Percentiles rank a stretch among this genome's conserved stretches.
These are phyloP conservation scores for Neopestalotiopsis rosae DNA, from an alignment of 2,329 filamentous ascomycete species.

Conservation along the genomic window DNA sequence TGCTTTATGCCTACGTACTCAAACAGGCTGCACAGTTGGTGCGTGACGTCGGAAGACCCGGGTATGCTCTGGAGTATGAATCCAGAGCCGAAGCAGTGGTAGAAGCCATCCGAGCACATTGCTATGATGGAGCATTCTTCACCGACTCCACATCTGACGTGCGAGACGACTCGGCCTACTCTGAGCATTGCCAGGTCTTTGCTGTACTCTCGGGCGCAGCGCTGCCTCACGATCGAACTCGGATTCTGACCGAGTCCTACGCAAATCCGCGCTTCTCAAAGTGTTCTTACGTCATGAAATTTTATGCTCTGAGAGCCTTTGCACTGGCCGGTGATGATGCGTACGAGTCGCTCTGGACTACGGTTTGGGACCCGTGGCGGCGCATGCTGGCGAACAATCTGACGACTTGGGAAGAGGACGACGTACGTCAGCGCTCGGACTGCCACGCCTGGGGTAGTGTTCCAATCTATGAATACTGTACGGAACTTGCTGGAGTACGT, in stretches of 20 bases:
- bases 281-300: constrained; percentile 24
- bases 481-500: constrained; percentile 24
- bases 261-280: constrained; percentile 9
- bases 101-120: constrained; percentile 34
- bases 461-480: constrained; percentile 27
- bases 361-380: constrained; percentile 26
- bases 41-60: constrained; percentile 38
- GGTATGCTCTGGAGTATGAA: constrained; percentile 36
- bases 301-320: constrained; percentile 25
- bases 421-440: constrained; percentile 25
- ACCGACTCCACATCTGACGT: constrained; percentile 39
- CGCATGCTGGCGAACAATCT: constrained; percentile 21
- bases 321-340: constrained; percentile 15
- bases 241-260: neutral
- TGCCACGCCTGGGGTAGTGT: constrained; percentile 29
- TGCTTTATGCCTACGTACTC: constrained; percentile 44
- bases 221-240: constrained; percentile 17
- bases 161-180: constrained; percentile 33
- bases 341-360: constrained; percentile 23
- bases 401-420: constrained; percentile 29
- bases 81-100: constrained; percentile 30
- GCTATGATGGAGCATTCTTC: constrained; percentile 40
- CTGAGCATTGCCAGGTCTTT: constrained; percentile 43
- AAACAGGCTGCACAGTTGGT: constrained; percentile 38
- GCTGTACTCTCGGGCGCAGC: constrained; percentile 39